Base-by-base conservation (phyloP, 148 eudicot species). In the Rhododendron ferrugineum region DNA sequence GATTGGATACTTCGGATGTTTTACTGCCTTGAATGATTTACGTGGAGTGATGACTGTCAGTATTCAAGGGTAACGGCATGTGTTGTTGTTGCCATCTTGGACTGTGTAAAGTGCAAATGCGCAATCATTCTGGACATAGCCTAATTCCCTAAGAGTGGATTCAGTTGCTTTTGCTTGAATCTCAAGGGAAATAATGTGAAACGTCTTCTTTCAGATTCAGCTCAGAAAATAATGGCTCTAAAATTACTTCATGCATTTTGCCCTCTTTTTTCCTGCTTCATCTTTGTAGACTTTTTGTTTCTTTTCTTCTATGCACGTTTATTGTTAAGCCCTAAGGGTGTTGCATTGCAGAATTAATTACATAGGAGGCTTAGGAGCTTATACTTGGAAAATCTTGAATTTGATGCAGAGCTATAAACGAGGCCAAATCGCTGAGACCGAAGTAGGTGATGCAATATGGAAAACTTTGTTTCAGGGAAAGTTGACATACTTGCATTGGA, bases 401-500 rank as follows among this genome's bases (percentile, higher is more conserved):
- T 10, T 34, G 64, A 47, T 86, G 86, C 92, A 97, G 98, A 88
- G 88, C 44, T 92, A 91, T 86, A 73, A 83, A 85, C 86, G 87
- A 47, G 98, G 96, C 32, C 89, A 86, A 79, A 90, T 93, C 52
- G 54, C 92, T 40, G 87, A 89, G 15, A 82, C 78, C 82, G 88
- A 91, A 90, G 85, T 91, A 37, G 83, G 87, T 68, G 95, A 96
- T 88, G 85, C 88, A 10, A 83, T 92, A 20, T 91, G 91, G 93
- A 95, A 89, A 87, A 89, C 88, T 81, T 85, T 97, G 13, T 85
- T 94, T 79, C 92, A 88, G 62, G 98, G 98, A 47, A 97, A 88
- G 89, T 82, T 97, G 87, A 97, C 99, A 66, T 97, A 90, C 87
- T 82, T 93, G 88, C 98, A 95, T 84, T 89, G 93, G 93, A 90